A percentile compares a stretch with the other conserved stretches of the same genome.
These are phyloP conservation scores for Aspergillus floridensis DNA, from an alignment of 2,329 filamentous ascomycete genomes.

Conservation along the genomic window DNA sequence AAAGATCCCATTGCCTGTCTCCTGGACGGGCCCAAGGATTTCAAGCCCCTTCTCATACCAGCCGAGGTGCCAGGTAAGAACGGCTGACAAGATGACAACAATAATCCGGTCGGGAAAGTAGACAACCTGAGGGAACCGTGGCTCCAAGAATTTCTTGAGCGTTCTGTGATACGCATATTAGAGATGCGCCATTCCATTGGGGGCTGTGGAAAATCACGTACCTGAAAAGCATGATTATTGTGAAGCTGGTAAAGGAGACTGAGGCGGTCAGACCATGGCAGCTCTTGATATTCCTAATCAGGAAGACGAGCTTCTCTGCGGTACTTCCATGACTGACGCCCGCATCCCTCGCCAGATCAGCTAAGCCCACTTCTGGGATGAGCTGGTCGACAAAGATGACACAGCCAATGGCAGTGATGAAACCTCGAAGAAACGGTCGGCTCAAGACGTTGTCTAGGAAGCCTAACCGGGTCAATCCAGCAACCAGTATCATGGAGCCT, in stretches of 20 bases:
- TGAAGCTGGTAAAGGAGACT: conserved; percentile 76
- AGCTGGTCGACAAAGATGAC: conserved; percentile 95
- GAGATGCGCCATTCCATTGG: not conserved
- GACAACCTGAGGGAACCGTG: conserved; percentile 73
- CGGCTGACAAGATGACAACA: conserved; percentile 79
- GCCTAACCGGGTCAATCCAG: conserved; percentile 79
- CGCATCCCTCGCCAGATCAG: conserved; percentile 59
- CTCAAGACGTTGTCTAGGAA: conserved; percentile 95
- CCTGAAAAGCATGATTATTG: conserved; percentile 87
- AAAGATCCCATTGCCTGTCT: conserved; percentile 68
- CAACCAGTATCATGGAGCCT: conserved; percentile 82
- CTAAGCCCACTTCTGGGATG: conserved; percentile 83
- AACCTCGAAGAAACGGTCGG: conserved; percentile 85
- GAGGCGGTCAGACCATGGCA: conserved; percentile 72
- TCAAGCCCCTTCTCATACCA: conserved; percentile 81
- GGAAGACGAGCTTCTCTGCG: conserved; percentile 79
- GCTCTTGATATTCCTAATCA: conserved; percentile 63
- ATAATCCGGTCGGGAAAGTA: conserved; percentile 90
- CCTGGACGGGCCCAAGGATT: conserved; percentile 77
- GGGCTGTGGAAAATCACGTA: conserved; percentile 44
- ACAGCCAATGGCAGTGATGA: conserved; percentile 95
- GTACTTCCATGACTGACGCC: conserved; percentile 77
- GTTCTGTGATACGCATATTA: conserved; percentile 53
- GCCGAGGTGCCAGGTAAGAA: conserved; percentile 70
- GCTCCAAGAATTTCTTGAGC: conserved; percentile 76